A percentile compares a stretch with the other conserved stretches of the same genome.
These are phyloP conservation scores for Abrus pulchellus DNA, from an alignment of 306 rosid species.

Conservation along the genomic window DNA sequence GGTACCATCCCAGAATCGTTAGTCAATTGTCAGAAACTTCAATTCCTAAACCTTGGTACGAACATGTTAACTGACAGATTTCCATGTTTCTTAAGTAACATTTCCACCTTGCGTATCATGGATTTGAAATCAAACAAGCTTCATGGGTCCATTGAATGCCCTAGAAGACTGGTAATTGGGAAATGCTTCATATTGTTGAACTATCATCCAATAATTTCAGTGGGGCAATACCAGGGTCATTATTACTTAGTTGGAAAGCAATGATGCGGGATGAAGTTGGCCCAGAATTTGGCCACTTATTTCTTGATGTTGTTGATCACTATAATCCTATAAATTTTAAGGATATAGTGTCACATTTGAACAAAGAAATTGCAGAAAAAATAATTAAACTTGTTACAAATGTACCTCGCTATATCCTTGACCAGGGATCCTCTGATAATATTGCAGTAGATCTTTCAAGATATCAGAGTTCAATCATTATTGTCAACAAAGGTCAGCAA, in stretches of 20 bases:
- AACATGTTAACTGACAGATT: not conserved
- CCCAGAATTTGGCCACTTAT: too few relatives aligned
- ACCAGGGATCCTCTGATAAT: too few relatives aligned
- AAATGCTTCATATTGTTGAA: conserved; percentile 17
- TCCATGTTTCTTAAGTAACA: conserved; percentile 15
- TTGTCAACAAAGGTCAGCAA: conserved; percentile 21
- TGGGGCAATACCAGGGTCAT: not conserved
- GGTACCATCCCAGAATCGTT: conserved; percentile 34
- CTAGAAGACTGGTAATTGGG: not conserved
- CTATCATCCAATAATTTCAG: conserved; percentile 39
- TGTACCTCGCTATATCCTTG: too few relatives aligned
- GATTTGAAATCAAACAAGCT: not conserved
- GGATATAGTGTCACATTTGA: too few relatives aligned
- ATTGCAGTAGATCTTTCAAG: not conserved
- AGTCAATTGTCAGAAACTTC: not conserved
- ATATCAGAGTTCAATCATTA: conserved; percentile 23
- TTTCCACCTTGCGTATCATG: not conserved
- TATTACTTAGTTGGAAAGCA: conserved; percentile 30
- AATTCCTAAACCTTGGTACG: conserved; percentile 8
- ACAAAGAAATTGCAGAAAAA: too few relatives aligned
- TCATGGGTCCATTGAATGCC: too few relatives aligned
- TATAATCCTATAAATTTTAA: too few relatives aligned
- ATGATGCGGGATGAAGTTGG: too few relatives aligned
- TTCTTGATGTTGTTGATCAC: too few relatives aligned
- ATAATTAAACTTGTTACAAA: too few relatives aligned